These are phyloP conservation scores for Spizellomyces punctatus DNA, from an alignment of 192 early-diverging fungal genomes.

Conservation along the genomic window DNA sequence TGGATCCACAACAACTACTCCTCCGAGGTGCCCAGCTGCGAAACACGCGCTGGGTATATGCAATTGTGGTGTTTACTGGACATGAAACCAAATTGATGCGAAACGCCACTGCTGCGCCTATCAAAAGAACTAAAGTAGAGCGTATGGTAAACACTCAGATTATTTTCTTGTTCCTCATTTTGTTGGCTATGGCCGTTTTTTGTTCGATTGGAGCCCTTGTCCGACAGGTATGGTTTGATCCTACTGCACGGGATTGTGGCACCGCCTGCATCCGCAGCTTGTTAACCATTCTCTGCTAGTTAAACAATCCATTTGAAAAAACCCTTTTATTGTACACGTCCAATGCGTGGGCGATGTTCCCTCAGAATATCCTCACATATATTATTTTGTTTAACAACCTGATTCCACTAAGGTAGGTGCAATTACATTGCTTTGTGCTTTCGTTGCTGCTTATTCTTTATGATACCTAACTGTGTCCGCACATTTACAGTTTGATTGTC, in stretches of 20 bases:
- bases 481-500: constrained; percentile 80
- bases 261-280: no score
- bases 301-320: background rate
- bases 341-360: constrained; percentile 9
- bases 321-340: background rate
- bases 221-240: constrained; percentile 25
- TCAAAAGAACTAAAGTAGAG: constrained; percentile 92
- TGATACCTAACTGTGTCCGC: background rate
- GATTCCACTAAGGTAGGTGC: constrained; percentile 86
- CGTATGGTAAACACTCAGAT: constrained; percentile 93
- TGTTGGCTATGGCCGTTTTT: constrained; percentile 80
- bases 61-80: constrained; percentile 96
- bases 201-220: constrained; percentile 80
- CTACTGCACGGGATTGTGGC: no score
- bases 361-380: constrained; percentile 86
- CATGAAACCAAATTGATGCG: constrained; percentile 98
- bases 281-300: background rate
- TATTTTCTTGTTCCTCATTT: constrained; percentile 84
- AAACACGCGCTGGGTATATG: constrained; percentile 95
- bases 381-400: constrained; percentile 99
- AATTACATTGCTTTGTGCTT: background rate
- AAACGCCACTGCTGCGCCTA: constrained; percentile 88
- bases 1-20: constrained; percentile 89
- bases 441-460: background rate
- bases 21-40: constrained; percentile 91